Evolutionary conservation across 2,329 filamentous ascomycete species (phyloP).

Genomic region (Colletotrichum liriopes): DNA sequence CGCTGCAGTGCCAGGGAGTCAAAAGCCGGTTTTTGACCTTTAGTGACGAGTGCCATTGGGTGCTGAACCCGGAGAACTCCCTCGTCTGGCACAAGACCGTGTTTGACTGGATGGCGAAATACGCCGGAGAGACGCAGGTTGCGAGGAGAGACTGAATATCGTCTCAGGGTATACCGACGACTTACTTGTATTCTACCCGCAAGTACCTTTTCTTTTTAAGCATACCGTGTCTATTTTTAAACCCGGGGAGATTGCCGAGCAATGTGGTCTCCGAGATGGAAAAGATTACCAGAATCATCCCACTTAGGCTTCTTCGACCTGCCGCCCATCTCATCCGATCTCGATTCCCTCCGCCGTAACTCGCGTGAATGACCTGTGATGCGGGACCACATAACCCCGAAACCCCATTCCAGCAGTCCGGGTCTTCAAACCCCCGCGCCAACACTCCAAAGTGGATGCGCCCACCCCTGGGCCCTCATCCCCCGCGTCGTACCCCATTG

Average conservation of each 20-base stretch:
- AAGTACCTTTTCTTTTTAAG: neutral
- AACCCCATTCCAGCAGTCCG: neutral
- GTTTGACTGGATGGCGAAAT: slow-evolving; percentile 76
- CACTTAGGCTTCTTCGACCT: neutral
- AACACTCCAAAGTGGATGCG: neutral
- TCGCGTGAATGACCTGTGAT: neutral
- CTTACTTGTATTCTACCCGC: neutral
- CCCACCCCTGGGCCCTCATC: slow-evolving; percentile 4
- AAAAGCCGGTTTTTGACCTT: slow-evolving; percentile 81
- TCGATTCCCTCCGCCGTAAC: neutral
- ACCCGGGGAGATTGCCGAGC: neutral
- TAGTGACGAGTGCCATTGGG: slow-evolving; percentile 81
- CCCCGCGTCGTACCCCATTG: slow-evolving; percentile 9
- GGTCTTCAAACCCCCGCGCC: slow-evolving; percentile 20
- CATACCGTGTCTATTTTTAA: neutral
- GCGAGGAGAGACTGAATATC: neutral
- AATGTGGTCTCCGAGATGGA: neutral
- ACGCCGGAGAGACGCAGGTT: slow-evolving; percentile 46
- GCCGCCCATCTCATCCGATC: neutral
- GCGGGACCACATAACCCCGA: slow-evolving; percentile 21
- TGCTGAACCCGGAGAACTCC: slow-evolving; percentile 78
- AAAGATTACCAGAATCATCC: neutral
- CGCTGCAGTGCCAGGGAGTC: slow-evolving; percentile 77
- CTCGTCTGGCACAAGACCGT: slow-evolving; percentile 79
- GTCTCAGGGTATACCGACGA: neutral